A percentile compares a stretch with the other conserved stretches of the same genome.
Conservation (phyloP, 345 rosid species). For the Carallia pectinifolia region DNA sequence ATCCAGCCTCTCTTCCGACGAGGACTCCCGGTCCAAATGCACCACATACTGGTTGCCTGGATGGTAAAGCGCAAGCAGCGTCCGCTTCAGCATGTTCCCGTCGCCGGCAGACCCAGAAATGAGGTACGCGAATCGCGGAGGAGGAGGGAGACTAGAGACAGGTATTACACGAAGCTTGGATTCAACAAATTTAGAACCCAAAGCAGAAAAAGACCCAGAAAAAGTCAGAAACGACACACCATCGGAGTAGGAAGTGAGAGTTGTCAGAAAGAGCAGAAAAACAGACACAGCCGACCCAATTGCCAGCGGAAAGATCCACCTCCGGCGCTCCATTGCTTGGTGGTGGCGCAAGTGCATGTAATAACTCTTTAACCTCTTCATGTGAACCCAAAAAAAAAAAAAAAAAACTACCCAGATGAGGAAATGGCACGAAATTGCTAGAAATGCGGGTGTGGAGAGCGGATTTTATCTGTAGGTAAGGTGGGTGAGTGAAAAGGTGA, state of each 20-base stretch:
- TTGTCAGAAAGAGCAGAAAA: conserved; percentile 56
- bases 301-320: conserved; percentile 73
- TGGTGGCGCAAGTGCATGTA: conserved; percentile 62
- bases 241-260: conserved; percentile 45
- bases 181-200: conserved; percentile 73
- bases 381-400: conserved; percentile 6
- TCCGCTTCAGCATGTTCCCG: conserved; percentile 64
- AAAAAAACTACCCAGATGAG: background rate
- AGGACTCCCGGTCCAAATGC: conserved; percentile 76
- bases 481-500: background rate
- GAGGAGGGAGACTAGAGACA: conserved; percentile 58
- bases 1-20: conserved; percentile 69
- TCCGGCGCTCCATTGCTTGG: conserved; percentile 50
- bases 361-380: conserved; percentile 78
- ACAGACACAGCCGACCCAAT: conserved; percentile 63
- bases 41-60: conserved; percentile 80
- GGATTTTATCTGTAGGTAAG: background rate
- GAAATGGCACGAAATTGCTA: background rate
- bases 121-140: conserved; percentile 81
- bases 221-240: conserved; percentile 64
- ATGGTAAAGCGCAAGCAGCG: conserved; percentile 79
- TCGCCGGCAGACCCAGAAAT: conserved; percentile 86
- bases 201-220: conserved; percentile 43
- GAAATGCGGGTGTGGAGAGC: background rate
- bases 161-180: conserved; percentile 60